These are phyloP conservation scores for Xerocomus minutiporus DNA, from an alignment of 1,284 basidiomycete species.

Conservation along the genomic window DNA sequence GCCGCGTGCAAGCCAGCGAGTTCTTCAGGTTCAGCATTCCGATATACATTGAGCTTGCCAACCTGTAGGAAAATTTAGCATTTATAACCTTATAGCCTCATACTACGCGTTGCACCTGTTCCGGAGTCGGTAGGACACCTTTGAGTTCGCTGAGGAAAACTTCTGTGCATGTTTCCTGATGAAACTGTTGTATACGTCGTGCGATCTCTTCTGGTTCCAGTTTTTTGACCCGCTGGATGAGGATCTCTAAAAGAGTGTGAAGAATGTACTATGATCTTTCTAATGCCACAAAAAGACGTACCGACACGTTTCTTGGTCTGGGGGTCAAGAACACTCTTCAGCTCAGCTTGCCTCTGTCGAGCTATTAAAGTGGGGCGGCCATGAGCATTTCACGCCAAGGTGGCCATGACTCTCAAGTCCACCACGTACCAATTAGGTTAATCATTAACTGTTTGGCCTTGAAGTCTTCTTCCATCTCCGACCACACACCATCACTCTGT, in stretches of 20 bases:
- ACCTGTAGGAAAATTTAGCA: constrained; percentile 45
- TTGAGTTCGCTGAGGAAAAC: constrained; percentile 84
- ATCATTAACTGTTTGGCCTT: constrained; percentile 93
- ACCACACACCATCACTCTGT: constrained; percentile 83
- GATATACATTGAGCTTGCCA: constrained; percentile 88
- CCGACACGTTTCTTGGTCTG: constrained; percentile 89
- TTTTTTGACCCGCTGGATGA: constrained; percentile 82
- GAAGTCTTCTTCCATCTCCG: constrained; percentile 97
- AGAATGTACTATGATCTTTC: background rate
- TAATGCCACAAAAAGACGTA: constrained; percentile 36
- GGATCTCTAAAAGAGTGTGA: constrained; percentile 59
- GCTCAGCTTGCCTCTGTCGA: constrained; percentile 76
- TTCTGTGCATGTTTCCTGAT: constrained; percentile 80
- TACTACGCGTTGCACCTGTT: constrained; percentile 55
- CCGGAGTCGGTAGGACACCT: constrained; percentile 82
- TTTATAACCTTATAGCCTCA: constrained; percentile 9
- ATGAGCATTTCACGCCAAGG: background rate
- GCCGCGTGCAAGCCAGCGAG: constrained; percentile 87
- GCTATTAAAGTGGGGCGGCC: constrained; percentile 38
- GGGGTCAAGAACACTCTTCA: constrained; percentile 87
- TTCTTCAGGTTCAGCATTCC: constrained; percentile 84
- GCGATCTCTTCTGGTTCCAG: constrained; percentile 82
- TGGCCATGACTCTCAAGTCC: background rate
- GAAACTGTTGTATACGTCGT: constrained; percentile 78
- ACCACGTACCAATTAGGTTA: constrained; percentile 63